Evolutionary conservation across 2,329 filamentous ascomycete species (phyloP), one percentile per base, ranked within the genome.

Genomic region (Diatrype stigma): DNA sequence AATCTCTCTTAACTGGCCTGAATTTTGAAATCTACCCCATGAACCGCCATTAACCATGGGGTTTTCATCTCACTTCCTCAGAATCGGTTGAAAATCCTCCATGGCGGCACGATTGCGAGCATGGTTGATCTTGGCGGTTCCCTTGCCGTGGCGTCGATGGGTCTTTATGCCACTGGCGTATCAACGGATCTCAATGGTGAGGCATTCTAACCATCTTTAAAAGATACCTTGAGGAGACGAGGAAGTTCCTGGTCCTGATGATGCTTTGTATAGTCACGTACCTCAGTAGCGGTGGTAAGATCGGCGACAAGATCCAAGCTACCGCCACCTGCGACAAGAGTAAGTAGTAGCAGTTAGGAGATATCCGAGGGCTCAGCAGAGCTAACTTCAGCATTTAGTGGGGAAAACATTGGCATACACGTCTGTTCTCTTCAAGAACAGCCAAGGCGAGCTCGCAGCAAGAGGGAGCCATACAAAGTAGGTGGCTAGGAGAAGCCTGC

Each of bases 91-190:
- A 80, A 84, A 48, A 91, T 86, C 34, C 78, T 92, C 26, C 89
- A 93, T 61, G 89, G 89, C 17, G 89, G 89, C 3, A 89, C 88
- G 0, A 84, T 93, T 26, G 89, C 89, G 3, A 88, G 84, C 64
- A 85, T 92, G 71, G 85, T 86, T 26, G 84, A 86, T 54, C 71
- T 86, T 0, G 82, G 82, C 11, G 83, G 83, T 14, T 86, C 83
- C 0, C 72, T 86, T 2, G 84, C 83, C 10, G 82, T 86, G 2
- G 83, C 83, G 1, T 86, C 84, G 1, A 82, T 78, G 55, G 83
- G 83, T 0, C 70, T 82, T 1, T 86, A 80, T 59, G 74, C 77
- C 17, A 86, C 83, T 0, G 83, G 83, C 11, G 83, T 86, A 3
- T 83, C 83, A 2, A 86, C 83, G 0, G 83, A 86, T 56, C 63